phyloP scores from a whole-genome alignment of 192 early-diverging fungal species.

The Phycomyces blakesleeanus region DNA sequence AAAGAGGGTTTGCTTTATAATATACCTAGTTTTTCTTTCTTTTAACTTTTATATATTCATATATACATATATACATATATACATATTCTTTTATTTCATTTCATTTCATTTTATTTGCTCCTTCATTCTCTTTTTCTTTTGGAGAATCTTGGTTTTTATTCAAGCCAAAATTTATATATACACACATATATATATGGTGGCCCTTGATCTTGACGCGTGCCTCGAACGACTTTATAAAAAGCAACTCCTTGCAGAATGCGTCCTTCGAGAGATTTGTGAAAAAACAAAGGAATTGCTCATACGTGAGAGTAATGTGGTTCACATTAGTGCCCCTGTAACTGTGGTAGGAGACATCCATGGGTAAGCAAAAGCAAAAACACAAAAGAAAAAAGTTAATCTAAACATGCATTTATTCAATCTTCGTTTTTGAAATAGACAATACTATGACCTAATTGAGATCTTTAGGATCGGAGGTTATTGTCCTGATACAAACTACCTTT shows the following conservation, averaged over 20 bases:
- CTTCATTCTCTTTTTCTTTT: too few species aligned
- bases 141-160: too few species aligned
- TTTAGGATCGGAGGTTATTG: conserved; percentile 79
- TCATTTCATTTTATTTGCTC: too few species aligned
- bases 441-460: conserved; percentile 84
- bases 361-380: conserved; percentile 32
- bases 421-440: conserved; percentile 53
- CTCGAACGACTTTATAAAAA: conserved; percentile 71
- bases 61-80: too few species aligned
- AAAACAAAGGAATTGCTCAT: conserved; percentile 75
- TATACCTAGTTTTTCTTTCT: too few species aligned
- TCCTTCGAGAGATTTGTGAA: conserved; percentile 78
- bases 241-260: conserved; percentile 68
- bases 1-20: too few species aligned
- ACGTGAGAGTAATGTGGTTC: conserved; percentile 81
- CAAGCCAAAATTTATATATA: too few species aligned
- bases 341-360: conserved; percentile 92
- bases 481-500: conserved; percentile 84
- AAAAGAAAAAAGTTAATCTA: background rate
- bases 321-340: conserved; percentile 81
- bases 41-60: too few species aligned
- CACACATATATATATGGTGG: conserved; percentile 29
- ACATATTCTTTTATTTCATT: too few species aligned
- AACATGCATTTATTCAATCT: background rate
- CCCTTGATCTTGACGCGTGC: conserved; percentile 78